Percentiles rank a stretch among this genome's conserved stretches.
Conservation (phyloP, 2,329 filamentous ascomycete genomes). For the Cordyceps cicadae region DNA sequence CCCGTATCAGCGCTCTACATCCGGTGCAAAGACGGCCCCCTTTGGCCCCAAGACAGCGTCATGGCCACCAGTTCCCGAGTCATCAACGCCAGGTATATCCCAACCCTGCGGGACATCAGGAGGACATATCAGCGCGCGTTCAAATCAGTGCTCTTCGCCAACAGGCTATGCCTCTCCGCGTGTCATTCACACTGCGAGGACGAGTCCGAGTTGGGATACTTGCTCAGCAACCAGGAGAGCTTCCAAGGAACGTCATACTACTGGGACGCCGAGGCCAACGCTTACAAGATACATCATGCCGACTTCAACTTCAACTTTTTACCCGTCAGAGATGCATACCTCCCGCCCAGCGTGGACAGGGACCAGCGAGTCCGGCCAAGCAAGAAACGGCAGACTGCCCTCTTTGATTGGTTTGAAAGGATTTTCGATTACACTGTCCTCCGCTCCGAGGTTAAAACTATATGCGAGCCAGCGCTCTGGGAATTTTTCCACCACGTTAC, state of each 20-base stretch:
- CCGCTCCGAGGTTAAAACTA: neutral
- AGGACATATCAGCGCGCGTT: slow-evolving; percentile 8
- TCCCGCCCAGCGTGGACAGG: neutral
- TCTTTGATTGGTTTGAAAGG: slow-evolving; percentile 9
- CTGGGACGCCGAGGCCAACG: neutral
- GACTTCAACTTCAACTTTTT: slow-evolving; percentile 5
- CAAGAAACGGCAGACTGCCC: neutral
- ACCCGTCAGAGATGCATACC: slow-evolving; percentile 4
- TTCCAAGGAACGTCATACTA: slow-evolving; percentile 6
- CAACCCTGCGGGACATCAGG: slow-evolving; percentile 5
- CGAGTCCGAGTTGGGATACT: slow-evolving; percentile 6
- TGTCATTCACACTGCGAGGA: neutral
- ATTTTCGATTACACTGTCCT: slow-evolving; percentile 3
- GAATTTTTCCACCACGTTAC: neutral
- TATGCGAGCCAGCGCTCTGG: slow-evolving; percentile 2
- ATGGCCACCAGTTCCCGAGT: neutral
- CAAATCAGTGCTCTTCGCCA: slow-evolving; percentile 5
- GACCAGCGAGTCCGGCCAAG: neutral
- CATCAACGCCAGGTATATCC: slow-evolving; percentile 4
- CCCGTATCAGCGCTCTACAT: slow-evolving; percentile 1
- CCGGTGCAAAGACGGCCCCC: slow-evolving; percentile 4
- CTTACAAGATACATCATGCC: slow-evolving; percentile 2
- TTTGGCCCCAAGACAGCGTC: neutral
- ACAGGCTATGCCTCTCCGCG: slow-evolving; percentile 1
- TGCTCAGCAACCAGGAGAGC: neutral